These are phyloP conservation scores for Mycena alexandri DNA, from an alignment of 768 basidiomycete species.

Conservation along the genomic window DNA sequence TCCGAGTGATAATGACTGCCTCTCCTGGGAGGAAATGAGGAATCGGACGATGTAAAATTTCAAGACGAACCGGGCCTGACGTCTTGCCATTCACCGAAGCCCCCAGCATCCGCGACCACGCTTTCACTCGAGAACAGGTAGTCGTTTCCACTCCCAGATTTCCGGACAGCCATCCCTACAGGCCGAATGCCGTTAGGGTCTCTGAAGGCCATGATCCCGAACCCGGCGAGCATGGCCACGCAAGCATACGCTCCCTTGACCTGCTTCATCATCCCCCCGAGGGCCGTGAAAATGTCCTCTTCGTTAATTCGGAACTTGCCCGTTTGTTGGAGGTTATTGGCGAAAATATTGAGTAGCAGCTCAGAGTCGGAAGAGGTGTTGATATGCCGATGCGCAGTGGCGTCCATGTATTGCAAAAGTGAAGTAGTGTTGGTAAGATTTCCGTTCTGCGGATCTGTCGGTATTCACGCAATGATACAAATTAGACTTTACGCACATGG, in stretches of 20 bases:
- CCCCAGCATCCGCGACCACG: constrained; percentile 94
- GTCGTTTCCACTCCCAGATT: constrained; percentile 72
- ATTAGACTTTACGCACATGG: constrained; percentile 67
- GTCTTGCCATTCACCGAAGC: constrained; percentile 94
- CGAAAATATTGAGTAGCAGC: constrained; percentile 96
- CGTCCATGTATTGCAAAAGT: constrained; percentile 94
- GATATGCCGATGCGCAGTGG: constrained; percentile 96
- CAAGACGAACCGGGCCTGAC: constrained; percentile 80
- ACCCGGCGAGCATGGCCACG: constrained; percentile 98
- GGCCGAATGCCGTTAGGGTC: constrained; percentile 99
- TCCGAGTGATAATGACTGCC: constrained; percentile 94
- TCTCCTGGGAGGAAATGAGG: constrained; percentile 69
- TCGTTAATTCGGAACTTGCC: constrained; percentile 99
- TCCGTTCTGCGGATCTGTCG: constrained; percentile 77
- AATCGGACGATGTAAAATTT: constrained; percentile 7
- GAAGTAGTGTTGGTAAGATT: constrained; percentile 94
- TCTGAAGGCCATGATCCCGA: constrained; percentile 97
- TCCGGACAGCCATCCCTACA: constrained; percentile 85
- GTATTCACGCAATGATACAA: constrained; percentile 23
- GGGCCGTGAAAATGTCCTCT: constrained; percentile 97
- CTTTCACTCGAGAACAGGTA: constrained; percentile 96
- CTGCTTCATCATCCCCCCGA: constrained; percentile 89
- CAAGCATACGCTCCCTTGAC: constrained; percentile 96
- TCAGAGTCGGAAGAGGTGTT: constrained; percentile 99
- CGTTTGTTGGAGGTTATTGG: constrained; percentile 96